Conservation (phyloP, 306 rosid species). For the Trifolium dubium region DNA sequence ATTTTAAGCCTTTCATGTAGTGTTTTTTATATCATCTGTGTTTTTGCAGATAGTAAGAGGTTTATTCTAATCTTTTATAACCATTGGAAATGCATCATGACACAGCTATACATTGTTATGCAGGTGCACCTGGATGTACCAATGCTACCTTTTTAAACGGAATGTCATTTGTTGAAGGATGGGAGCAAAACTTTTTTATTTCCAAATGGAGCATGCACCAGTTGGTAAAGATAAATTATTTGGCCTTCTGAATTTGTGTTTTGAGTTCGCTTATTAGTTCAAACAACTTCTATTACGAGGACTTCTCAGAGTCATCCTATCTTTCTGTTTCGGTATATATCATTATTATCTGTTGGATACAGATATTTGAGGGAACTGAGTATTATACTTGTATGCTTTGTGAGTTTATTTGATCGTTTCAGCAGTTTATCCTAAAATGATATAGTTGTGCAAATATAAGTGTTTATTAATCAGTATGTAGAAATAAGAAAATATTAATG, state of each 20-base stretch:
- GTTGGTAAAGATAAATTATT: conserved; percentile 63
- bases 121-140: conserved; percentile 95
- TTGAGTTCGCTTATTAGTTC: background rate
- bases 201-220: conserved; percentile 99
- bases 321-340: conserved; percentile 15
- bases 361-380: conserved; percentile 23
- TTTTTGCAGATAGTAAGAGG: conserved; percentile 10
- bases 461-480: conserved; percentile 15
- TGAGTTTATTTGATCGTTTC: background rate
- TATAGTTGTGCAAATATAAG: background rate
- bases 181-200: conserved; percentile 86
- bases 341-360: conserved; percentile 26
- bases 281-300: conserved; percentile 3
- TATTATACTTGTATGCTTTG: conserved; percentile 19
- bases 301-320: background rate
- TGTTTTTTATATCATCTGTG: conserved; percentile 24
- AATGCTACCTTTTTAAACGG: conserved; percentile 82
- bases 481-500: conserved; percentile 7
- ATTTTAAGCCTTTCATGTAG: conserved; percentile 16
- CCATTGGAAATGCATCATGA: conserved; percentile 33
- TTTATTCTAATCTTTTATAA: conserved; percentile 4
- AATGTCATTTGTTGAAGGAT: conserved; percentile 93
- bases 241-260: conserved; percentile 24
- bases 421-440: conserved; percentile 1
- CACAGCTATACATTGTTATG: conserved; percentile 34